Conservation (phyloP, 306 rosid species). For the Phaseolus lunatus region DNA sequence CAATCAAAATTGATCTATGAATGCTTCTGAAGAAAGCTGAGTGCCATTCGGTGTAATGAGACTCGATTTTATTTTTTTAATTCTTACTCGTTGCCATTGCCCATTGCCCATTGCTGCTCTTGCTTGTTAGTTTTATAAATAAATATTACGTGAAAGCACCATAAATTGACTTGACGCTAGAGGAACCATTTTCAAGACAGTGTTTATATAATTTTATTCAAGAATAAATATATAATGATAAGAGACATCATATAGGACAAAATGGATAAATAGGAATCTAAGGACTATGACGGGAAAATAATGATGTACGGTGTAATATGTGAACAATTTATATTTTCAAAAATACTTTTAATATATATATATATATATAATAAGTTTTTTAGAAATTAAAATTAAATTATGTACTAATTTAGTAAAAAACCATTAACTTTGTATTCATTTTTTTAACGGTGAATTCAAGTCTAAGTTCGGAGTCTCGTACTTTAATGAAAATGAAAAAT, state of each 20-base stretch:
- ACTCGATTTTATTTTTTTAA: not conserved
- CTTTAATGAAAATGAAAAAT: too few species aligned
- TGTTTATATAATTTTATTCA: not conserved
- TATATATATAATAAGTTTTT: too few species aligned
- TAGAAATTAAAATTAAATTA: too few species aligned
- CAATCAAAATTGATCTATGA: not conserved
- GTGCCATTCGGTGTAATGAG: slow-evolving; percentile 14
- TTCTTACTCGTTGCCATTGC: not conserved
- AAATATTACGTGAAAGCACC: not conserved
- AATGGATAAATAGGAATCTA: slow-evolving; percentile 28
- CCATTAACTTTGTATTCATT: too few species aligned
- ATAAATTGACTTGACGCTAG: not conserved
- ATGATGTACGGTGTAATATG: not conserved
- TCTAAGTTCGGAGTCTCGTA: too few species aligned
- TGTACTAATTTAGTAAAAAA: too few species aligned
- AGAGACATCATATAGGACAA: not conserved
- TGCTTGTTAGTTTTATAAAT: not conserved
- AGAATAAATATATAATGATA: not conserved
- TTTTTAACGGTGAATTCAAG: too few species aligned
- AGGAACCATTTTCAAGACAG: not conserved
- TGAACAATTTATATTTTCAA: not conserved
- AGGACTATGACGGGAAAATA: not conserved
- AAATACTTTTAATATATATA: too few species aligned
- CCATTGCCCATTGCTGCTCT: not conserved
- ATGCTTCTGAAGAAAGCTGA: slow-evolving; percentile 35